Evolutionary conservation across 225 moss, liverwort and hornwort species (phyloP).

Genomic region (Polytrichum formosum): DNA sequence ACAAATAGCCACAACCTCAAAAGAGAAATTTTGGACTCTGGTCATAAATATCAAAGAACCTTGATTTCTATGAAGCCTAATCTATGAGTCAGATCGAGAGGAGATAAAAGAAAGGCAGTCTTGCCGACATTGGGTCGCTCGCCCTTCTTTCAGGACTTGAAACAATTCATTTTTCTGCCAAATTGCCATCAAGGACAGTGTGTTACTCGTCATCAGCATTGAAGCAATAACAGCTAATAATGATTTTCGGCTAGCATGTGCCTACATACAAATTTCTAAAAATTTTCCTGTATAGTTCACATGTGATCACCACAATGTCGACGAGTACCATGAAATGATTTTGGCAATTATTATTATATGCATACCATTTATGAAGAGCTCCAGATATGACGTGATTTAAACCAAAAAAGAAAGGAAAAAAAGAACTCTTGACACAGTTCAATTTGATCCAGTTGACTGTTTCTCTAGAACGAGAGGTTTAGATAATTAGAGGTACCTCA

Average conservation of each 20-base stretch:
- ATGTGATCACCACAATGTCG: no score
- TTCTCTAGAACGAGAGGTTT: neutral
- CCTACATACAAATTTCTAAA: neutral
- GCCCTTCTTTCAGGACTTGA: slow-evolving; percentile 10
- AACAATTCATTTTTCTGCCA: slow-evolving; percentile 21
- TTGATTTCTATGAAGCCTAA: no score
- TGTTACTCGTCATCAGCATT: neutral
- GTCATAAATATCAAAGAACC: no score
- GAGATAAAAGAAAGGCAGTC: slow-evolving; percentile 16
- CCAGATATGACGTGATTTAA: neutral
- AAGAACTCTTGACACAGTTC: neutral
- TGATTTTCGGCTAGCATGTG: neutral
- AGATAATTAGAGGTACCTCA: slow-evolving; percentile 8
- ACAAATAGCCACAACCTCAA: no score
- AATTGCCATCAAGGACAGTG: neutral
- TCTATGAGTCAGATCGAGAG: slow-evolving; percentile 1
- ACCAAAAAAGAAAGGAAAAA: no score
- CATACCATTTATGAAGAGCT: no score
- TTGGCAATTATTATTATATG: no score
- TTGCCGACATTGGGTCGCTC: slow-evolving; percentile 4
- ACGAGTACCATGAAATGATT: no score
- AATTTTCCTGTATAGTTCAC: no score
- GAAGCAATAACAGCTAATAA: neutral
- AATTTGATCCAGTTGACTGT: neutral
- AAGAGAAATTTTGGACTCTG: no score